Evolutionary conservation across 2,329 filamentous ascomycete genomes (phyloP).

Genomic region (Diaporthe sp.): DNA sequence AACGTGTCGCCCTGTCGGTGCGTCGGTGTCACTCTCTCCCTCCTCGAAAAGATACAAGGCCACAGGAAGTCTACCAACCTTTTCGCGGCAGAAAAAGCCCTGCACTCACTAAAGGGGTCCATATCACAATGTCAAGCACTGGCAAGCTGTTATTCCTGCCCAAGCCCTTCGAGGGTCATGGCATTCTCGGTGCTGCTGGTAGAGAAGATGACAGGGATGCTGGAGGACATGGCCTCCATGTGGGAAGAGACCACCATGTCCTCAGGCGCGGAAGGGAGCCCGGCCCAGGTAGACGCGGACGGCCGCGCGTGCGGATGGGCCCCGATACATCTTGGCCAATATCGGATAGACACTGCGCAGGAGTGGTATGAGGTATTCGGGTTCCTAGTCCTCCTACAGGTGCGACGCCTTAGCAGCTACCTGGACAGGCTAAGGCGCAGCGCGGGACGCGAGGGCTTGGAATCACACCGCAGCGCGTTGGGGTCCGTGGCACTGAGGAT

Average conservation of each 20-base stretch:
- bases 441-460: background rate
- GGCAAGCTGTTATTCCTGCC: slow-evolving; percentile 2
- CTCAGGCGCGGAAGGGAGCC: background rate
- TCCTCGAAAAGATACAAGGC: slow-evolving; percentile 1
- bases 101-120: slow-evolving; percentile 12
- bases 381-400: slow-evolving; percentile 16
- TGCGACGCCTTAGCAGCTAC: slow-evolving; percentile 20
- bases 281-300: background rate
- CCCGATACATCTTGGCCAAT: slow-evolving; percentile 17
- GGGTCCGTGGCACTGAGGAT: slow-evolving; percentile 6
- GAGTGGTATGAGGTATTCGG: slow-evolving; percentile 22
- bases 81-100: background rate
- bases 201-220: slow-evolving; percentile 24
- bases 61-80: slow-evolving; percentile 1
- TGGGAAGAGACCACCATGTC: background rate
- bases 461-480: slow-evolving; percentile 5
- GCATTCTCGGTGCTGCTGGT: slow-evolving; percentile 4
- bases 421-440: background rate
- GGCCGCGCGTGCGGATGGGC: background rate
- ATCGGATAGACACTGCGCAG: background rate
- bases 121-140: slow-evolving; percentile 21
- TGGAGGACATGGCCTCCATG: slow-evolving; percentile 23
- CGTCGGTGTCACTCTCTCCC: slow-evolving; percentile 5
- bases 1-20: background rate
- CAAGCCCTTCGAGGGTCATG: slow-evolving; percentile 17